Percentiles rank a stretch among this genome's conserved stretches.
These are phyloP conservation scores for Papiliotrema flavescens DNA, from an alignment of 1,284 basidiomycete species.

Conservation along the genomic window DNA sequence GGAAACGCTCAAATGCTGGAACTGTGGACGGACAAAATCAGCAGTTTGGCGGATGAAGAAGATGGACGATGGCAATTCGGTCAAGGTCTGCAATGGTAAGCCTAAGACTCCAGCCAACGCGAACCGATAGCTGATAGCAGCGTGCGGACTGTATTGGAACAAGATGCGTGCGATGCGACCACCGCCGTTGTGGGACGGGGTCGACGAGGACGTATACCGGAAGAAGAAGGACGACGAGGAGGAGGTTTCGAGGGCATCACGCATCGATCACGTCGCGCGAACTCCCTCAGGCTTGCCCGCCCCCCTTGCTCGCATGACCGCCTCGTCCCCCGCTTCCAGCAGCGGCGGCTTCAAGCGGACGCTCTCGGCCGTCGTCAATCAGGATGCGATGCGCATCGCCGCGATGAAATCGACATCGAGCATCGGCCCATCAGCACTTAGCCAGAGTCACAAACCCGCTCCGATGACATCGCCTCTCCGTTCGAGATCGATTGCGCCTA, in stretches of 20 bases:
- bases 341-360: slow-evolving; percentile 35
- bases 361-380: slow-evolving; percentile 36
- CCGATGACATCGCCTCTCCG: slow-evolving; percentile 33
- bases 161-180: slow-evolving; percentile 42
- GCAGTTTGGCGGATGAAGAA: slow-evolving; percentile 44
- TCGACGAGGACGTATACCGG: slow-evolving; percentile 28
- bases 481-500: background rate
- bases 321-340: background rate
- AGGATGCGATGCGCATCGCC: slow-evolving; percentile 39
- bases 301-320: slow-evolving; percentile 4
- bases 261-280: slow-evolving; percentile 4
- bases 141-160: slow-evolving; percentile 49
- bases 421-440: slow-evolving; percentile 10
- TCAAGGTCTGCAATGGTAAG: slow-evolving; percentile 46
- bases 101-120: background rate
- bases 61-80: slow-evolving; percentile 33
- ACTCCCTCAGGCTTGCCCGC: slow-evolving; percentile 3
- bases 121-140: slow-evolving; percentile 14
- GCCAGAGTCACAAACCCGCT: slow-evolving; percentile 14
- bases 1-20: slow-evolving; percentile 31
- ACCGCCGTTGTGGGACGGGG: slow-evolving; percentile 37
- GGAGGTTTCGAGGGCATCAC: slow-evolving; percentile 9
- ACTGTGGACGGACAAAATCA: slow-evolving; percentile 42
- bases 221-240: slow-evolving; percentile 10
- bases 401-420: slow-evolving; percentile 1